Base-by-base conservation (phyloP, 2,329 filamentous ascomycete species). In the Tolypocladium cylindrosporum region DNA sequence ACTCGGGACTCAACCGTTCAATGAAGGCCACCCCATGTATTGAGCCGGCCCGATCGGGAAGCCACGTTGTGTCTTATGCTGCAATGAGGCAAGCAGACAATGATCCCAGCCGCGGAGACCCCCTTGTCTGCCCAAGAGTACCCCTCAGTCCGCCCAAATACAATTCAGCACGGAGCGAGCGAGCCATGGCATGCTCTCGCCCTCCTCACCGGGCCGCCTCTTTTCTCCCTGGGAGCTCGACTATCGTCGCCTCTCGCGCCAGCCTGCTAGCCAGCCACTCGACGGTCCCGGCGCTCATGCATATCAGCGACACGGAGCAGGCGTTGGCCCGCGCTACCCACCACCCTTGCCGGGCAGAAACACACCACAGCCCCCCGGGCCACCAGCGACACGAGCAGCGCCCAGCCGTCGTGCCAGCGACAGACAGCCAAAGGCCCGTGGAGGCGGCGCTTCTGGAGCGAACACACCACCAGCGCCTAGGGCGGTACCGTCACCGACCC, bases 81-180 rank as follows among this genome's bases (percentile, higher is more conserved):
- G 51, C 42, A 55, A 54, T 54, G 48, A 55, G 54, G 55, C 45
- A 53, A 40, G 55, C 24, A 42, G 21, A 24, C 45, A 24, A 34
- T 16, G 16, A 19, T 34, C 31, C 48, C 31, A 36, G 31, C 48
- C 48, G 36, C 21, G 42, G 42, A 31, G 6, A 19, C 45, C 41
- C 37, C 56, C 56, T 36, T 55, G 57, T 56, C 50, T 19, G 40
- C 27, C 51, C 34, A 27, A 40, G 54, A 45, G 67, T 72, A 73
- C 71, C 72, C 72, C 72, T 74, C 71, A 72, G 69, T 73, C 70
- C 70, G 71, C 68, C 69, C 62, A 71, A 68, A 73, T 72, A 73
- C 71, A 72, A 69, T 71, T 70, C 70, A 74, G 70, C 69, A 73
- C 70, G 68, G 65, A 66, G 66, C 66, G 48, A 36, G 31, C 16